These are phyloP conservation scores for Wickerhamomyces bovis DNA, from an alignment of 805 yeast species.

Conservation along the genomic window DNA sequence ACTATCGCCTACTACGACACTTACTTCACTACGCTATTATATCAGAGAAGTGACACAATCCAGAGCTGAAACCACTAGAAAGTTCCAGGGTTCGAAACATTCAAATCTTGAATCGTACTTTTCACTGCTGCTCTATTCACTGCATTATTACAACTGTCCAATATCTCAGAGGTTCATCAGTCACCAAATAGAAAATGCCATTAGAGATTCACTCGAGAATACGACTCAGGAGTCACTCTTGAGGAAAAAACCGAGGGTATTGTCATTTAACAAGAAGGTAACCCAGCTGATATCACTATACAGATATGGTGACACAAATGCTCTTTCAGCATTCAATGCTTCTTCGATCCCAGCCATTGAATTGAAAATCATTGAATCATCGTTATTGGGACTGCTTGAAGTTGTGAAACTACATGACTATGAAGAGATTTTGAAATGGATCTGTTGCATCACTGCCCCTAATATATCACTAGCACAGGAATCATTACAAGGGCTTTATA, in stretches of 20 bases:
- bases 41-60: slow-evolving; percentile 1
- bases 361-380: background rate
- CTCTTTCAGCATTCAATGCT: background rate
- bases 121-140: slow-evolving; percentile 12
- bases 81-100: background rate
- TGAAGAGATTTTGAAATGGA: slow-evolving; percentile 10
- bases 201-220: background rate
- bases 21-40: slow-evolving; percentile 14
- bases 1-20: slow-evolving; percentile 2
- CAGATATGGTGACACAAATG: background rate
- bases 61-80: background rate
- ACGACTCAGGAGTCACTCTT: background rate
- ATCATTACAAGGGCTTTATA: slow-evolving; percentile 24
- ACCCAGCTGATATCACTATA: background rate
- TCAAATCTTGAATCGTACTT: slow-evolving; percentile 9
- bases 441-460: slow-evolving; percentile 26
- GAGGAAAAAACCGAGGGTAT: background rate
- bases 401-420: slow-evolving; percentile 3
- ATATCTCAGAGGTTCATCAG: slow-evolving; percentile 2
- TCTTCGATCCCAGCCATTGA: background rate
- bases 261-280: background rate
- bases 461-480: slow-evolving; percentile 29
- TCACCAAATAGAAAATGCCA: background rate
- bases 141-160: slow-evolving; percentile 13
- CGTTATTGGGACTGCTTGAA: slow-evolving; percentile 4